Conservation (phyloP, 108 stramenopile species). For the Conticribra weissflogii region DNA sequence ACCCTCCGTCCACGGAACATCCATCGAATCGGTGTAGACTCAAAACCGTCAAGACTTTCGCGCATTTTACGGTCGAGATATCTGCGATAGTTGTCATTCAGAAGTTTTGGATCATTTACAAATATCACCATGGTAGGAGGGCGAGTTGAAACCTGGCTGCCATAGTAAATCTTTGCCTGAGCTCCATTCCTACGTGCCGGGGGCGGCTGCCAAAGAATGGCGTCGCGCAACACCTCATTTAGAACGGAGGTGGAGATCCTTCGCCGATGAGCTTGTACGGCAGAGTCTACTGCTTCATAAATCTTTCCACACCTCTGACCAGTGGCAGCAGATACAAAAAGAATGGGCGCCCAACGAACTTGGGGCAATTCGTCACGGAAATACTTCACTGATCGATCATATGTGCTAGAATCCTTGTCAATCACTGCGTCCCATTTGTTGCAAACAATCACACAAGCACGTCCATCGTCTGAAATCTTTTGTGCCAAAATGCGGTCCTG, state of each 20-base stretch:
- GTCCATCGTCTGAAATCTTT: slow-evolving; percentile 93
- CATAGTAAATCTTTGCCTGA: slow-evolving; percentile 94
- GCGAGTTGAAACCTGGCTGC: slow-evolving; percentile 89
- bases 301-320: slow-evolving; percentile 96
- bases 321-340: slow-evolving; percentile 94
- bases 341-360: slow-evolving; percentile 94
- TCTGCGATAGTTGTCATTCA: slow-evolving; percentile 93
- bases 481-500: slow-evolving; percentile 95
- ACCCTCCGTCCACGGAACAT: slow-evolving; percentile 92
- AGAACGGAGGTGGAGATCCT: slow-evolving; percentile 92
- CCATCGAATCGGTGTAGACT: slow-evolving; percentile 95
- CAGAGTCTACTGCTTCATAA: slow-evolving; percentile 87
- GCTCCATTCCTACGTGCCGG: slow-evolving; percentile 88
- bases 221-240: slow-evolving; percentile 96
- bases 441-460: slow-evolving; percentile 94
- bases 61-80: slow-evolving; percentile 97
- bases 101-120: slow-evolving; percentile 92
- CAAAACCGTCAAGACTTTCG: slow-evolving; percentile 91
- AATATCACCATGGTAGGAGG: slow-evolving; percentile 96
- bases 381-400: slow-evolving; percentile 86
- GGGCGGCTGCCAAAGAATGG: slow-evolving; percentile 95
- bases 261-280: slow-evolving; percentile 82
- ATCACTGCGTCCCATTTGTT: slow-evolving; percentile 99
- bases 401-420: slow-evolving; percentile 89
- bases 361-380: slow-evolving; percentile 87